A percentile compares a stretch with the other conserved stretches of the same genome.
phyloP scores from a whole-genome alignment of 2,329 filamentous ascomycete species.

The Sclerotinia sclerotiorum region DNA sequence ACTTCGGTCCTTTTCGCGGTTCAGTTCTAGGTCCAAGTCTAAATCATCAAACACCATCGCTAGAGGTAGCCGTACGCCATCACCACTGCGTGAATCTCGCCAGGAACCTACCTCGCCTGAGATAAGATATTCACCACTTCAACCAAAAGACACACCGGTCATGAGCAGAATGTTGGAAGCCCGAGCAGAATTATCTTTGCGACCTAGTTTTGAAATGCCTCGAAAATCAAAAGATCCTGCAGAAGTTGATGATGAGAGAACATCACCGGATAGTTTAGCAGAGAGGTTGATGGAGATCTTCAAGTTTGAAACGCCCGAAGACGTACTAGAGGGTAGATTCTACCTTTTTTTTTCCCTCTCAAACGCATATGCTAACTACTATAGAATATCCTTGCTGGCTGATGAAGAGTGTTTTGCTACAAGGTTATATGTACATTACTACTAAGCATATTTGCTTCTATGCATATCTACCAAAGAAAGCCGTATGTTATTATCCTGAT shows the following conservation, averaged over 20 bases:
- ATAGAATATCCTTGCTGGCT: constrained; percentile 91
- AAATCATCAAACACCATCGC: constrained; percentile 40
- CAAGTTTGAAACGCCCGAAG: constrained; percentile 75
- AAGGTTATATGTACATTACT: constrained; percentile 96
- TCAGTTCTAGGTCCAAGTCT: constrained; percentile 50
- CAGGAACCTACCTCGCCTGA: constrained; percentile 39
- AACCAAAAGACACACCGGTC: constrained; percentile 60
- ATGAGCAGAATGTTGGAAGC: constrained; percentile 79
- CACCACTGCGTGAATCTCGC: constrained; percentile 33
- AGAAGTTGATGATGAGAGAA: constrained; percentile 38
- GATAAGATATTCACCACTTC: constrained; percentile 41
- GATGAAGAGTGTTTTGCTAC: constrained; percentile 84
- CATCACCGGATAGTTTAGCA: constrained; percentile 60
- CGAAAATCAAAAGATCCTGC: constrained; percentile 33
- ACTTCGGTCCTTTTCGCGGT: constrained; percentile 58
- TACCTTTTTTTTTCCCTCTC: background rate
- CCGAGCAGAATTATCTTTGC: constrained; percentile 59
- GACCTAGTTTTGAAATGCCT: constrained; percentile 57
- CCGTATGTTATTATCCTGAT: constrained; percentile 51
- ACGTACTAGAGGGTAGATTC: constrained; percentile 70
- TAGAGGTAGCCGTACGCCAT: constrained; percentile 23
- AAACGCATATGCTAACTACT: constrained; percentile 28
- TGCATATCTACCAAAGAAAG: constrained; percentile 92
- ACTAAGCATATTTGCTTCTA: constrained; percentile 94
- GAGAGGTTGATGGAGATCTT: constrained; percentile 80